Percentiles rank a stretch among this genome's conserved stretches.
These are phyloP conservation scores for Fusarium incarnatum DNA, from an alignment of 2,329 filamentous ascomycete species.

Conservation along the genomic window DNA sequence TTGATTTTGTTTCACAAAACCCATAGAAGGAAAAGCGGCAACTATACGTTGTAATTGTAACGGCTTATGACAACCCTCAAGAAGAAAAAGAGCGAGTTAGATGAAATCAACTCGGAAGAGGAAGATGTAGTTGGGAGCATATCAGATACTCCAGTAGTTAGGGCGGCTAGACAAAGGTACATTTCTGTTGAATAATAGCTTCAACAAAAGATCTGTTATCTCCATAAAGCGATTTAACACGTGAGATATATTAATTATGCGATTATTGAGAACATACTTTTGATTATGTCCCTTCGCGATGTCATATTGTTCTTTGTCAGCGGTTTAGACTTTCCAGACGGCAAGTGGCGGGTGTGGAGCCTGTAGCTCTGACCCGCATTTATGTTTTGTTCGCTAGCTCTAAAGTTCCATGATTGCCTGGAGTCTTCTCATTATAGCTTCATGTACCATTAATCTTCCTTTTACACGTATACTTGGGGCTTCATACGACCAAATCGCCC, in stretches of 20 bases:
- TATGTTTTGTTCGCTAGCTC: constrained; percentile 26
- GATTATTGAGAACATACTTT: constrained; percentile 25
- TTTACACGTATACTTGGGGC: not conserved
- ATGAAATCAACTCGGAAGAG: constrained; percentile 26
- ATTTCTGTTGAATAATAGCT: constrained; percentile 27
- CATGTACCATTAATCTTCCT: constrained; percentile 6
- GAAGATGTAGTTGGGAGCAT: constrained; percentile 42
- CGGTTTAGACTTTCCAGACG: constrained; percentile 66
- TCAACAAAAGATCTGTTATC: constrained; percentile 9
- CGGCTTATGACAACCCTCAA: constrained; percentile 48
- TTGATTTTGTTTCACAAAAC: constrained; percentile 45
- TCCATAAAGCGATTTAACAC: constrained; percentile 30
- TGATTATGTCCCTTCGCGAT: constrained; percentile 9
- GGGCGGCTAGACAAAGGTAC: constrained; percentile 20
- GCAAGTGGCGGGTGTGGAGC: constrained; percentile 22
- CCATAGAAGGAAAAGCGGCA: constrained; percentile 50
- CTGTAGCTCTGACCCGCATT: constrained; percentile 26
- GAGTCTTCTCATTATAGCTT: constrained; percentile 22
- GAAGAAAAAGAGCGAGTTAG: constrained; percentile 35
- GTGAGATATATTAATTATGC: constrained; percentile 21
- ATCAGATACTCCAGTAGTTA: constrained; percentile 29
- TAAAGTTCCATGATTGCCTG: constrained; percentile 26
- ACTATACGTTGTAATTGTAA: constrained; percentile 51
- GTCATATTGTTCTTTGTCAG: constrained; percentile 72
- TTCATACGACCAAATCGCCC: not conserved